These are phyloP conservation scores for Achaetomiella virescens DNA, from an alignment of 495 filamentous ascomycete genomes.

Conservation along the genomic window DNA sequence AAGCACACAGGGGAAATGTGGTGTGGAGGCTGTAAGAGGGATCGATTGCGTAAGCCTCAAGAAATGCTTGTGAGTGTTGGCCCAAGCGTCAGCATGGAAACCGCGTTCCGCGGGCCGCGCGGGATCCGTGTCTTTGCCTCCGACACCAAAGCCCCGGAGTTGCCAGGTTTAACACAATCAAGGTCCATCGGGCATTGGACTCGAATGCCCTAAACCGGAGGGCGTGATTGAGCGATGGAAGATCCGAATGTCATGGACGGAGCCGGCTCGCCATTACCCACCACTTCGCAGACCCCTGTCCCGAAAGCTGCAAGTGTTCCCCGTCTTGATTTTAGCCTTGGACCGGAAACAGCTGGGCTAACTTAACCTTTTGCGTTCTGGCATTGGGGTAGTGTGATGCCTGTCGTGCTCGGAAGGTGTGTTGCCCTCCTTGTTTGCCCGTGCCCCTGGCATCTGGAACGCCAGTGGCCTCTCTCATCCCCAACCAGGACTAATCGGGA, in stretches of 20 bases:
- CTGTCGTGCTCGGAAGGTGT: constrained; percentile 19
- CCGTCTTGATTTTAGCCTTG: not conserved
- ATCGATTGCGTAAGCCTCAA: not conserved
- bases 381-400: constrained; percentile 15
- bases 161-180: too few relatives aligned
- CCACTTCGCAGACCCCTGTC: not conserved
- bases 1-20: too few relatives aligned
- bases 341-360: too few relatives aligned
- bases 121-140: not conserved
- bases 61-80: not conserved
- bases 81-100: too few relatives aligned
- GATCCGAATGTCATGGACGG: not conserved
- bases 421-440: not conserved
- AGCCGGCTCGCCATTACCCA: not conserved
- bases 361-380: not conserved
- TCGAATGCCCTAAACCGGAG: too few relatives aligned
- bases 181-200: too few relatives aligned
- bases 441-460: too few relatives aligned
- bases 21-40: too few relatives aligned
- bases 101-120: constrained; percentile 10
- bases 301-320: constrained; percentile 13
- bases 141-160: too few relatives aligned
- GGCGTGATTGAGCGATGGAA: too few relatives aligned
- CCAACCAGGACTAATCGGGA: not conserved
- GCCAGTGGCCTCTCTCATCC: too few relatives aligned